These are phyloP conservation scores for Logfia minima DNA, from an alignment of 129 eudicot species.

Conservation along the genomic window DNA sequence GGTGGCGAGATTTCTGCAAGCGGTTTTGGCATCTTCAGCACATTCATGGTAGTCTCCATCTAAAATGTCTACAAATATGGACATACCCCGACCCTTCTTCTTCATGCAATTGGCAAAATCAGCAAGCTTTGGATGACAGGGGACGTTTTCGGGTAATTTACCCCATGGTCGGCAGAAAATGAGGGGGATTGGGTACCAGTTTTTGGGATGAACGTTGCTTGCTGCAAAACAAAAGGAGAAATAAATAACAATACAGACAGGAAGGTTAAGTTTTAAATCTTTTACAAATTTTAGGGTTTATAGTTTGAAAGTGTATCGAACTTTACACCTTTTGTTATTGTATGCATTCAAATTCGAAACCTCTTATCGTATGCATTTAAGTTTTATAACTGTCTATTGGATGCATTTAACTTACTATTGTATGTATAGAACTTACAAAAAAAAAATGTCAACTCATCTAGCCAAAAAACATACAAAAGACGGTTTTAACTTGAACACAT, in stretches of 20 bases:
- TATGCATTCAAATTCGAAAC: no score
- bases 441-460: no score
- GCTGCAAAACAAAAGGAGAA: slow-evolving; percentile 54
- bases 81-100: slow-evolving; percentile 98
- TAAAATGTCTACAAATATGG: slow-evolving; percentile 80
- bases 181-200: slow-evolving; percentile 98
- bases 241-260: not conserved
- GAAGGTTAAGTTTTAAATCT: not conserved
- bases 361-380: no score
- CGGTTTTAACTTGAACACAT: no score
- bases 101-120: slow-evolving; percentile 99
- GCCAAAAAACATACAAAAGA: no score
- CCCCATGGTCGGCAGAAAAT: slow-evolving; percentile 99
- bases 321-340: no score
- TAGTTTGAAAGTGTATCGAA: no score
- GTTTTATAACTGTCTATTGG: no score
- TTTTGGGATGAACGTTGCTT: slow-evolving; percentile 91
- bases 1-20: slow-evolving; percentile 77
- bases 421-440: no score
- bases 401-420: no score
- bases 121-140: slow-evolving; percentile 98
- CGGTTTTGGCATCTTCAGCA: slow-evolving; percentile 93
- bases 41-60: slow-evolving; percentile 95
- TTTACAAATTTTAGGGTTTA: not conserved
- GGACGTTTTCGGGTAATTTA: slow-evolving; percentile 91